phyloP scores from a whole-genome alignment of 768 basidiomycete genomes.

The Trametes sanguinea region DNA sequence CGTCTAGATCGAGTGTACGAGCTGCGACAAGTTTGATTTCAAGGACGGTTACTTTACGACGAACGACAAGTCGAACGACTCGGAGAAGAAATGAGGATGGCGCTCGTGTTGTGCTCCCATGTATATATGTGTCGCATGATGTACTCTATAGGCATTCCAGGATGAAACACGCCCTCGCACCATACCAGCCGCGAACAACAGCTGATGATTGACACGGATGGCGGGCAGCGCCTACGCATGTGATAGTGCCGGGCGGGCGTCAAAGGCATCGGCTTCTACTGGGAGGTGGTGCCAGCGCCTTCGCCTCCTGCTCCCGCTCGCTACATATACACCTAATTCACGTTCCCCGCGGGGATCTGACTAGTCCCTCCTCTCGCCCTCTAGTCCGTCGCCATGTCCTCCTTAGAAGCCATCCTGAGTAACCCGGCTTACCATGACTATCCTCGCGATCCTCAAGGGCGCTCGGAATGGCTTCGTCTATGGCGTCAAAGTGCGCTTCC shows the following conservation, averaged over 20 bases:
- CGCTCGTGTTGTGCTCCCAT: not conserved
- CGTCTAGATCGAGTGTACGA: conserved; percentile 56
- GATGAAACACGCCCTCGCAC: not conserved
- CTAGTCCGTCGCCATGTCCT: conserved; percentile 27
- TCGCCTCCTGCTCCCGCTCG: not conserved
- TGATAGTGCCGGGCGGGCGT: conserved; percentile 14
- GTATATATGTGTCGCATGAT: not conserved
- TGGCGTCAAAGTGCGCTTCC: conserved; percentile 89
- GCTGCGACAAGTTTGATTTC: conserved; percentile 52
- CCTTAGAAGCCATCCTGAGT: conserved; percentile 42
- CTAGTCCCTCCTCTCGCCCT: not conserved
- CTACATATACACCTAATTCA: conserved; percentile 7
- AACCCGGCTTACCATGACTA: conserved; percentile 87
- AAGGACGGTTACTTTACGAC: conserved; percentile 53
- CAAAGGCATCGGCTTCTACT: conserved; percentile 9
- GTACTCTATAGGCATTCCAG: not conserved
- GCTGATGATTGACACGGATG: not conserved
- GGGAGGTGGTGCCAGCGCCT: conserved; percentile 13
- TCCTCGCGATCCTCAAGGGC: conserved; percentile 91
- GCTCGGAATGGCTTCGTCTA: conserved; percentile 90
- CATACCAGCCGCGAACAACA: not conserved
- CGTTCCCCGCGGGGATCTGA: conserved; percentile 7
- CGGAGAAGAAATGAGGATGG: conserved; percentile 15
- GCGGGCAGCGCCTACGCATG: conserved; percentile 6
- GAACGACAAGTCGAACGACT: conserved; percentile 16